Percentiles rank a stretch among this genome's conserved stretches.
These are phyloP conservation scores for Botrytis deweyae DNA, from an alignment of 2,329 filamentous ascomycete species.

Conservation along the genomic window DNA sequence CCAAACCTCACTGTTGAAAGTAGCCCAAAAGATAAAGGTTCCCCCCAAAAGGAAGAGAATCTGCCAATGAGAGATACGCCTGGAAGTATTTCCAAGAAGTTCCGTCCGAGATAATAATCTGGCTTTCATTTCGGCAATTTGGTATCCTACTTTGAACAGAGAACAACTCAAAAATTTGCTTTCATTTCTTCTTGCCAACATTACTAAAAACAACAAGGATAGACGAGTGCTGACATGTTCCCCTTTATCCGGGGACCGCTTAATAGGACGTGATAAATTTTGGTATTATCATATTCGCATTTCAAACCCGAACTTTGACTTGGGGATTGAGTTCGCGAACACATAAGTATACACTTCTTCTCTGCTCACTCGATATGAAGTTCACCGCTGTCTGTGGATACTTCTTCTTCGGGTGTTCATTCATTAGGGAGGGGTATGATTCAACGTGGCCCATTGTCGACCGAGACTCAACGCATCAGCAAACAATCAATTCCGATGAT, in stretches of 20 bases:
- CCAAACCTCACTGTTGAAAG: neutral
- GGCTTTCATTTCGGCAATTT: slow-evolving; percentile 26
- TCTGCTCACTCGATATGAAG: slow-evolving; percentile 6
- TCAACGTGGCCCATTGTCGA: neutral
- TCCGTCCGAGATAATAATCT: slow-evolving; percentile 12
- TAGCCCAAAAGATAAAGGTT: neutral
- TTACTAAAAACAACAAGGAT: slow-evolving; percentile 5
- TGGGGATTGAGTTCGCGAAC: neutral
- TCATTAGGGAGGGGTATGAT: slow-evolving; percentile 2
- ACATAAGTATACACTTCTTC: slow-evolving; percentile 18
- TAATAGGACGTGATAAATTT: slow-evolving; percentile 25
- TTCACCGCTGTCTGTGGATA: neutral
- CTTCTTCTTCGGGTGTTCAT: neutral
- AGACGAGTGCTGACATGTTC: slow-evolving; percentile 21
- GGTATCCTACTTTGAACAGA: slow-evolving; percentile 8
- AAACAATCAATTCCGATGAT: neutral
- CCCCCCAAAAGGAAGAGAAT: slow-evolving; percentile 27
- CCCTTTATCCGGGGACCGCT: slow-evolving; percentile 14
- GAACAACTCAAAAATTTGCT: slow-evolving; percentile 6
- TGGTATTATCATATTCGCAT: slow-evolving; percentile 14
- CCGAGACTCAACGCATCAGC: neutral
- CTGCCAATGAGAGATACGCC: slow-evolving; percentile 32
- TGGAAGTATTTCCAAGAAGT: slow-evolving; percentile 29
- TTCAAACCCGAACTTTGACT: neutral
- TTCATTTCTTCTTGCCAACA: slow-evolving; percentile 18